phyloP scores from a whole-genome alignment of 306 rosid species.

The Cicer bijugum region DNA sequence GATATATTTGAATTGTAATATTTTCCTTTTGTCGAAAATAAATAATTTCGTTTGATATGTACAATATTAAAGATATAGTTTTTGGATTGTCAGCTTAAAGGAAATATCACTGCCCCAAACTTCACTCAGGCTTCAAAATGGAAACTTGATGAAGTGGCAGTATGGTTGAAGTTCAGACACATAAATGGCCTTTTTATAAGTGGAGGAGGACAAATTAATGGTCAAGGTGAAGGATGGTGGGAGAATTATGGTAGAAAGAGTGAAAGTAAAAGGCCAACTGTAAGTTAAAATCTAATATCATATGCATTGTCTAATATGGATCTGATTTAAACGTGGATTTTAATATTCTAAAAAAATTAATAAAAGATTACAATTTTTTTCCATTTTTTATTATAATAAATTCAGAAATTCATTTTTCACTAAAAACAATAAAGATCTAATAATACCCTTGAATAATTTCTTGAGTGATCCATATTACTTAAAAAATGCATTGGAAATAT shows the following conservation, averaged over 20 bases:
- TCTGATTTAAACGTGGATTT: no score
- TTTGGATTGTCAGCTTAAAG: not conserved
- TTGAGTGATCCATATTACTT: no score
- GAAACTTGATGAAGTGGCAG: not conserved
- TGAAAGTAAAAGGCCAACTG: slow-evolving; percentile 27
- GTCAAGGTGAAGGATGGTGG: slow-evolving; percentile 67
- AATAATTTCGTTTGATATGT: no score
- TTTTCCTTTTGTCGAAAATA: not conserved
- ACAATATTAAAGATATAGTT: no score
- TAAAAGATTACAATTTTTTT: no score
- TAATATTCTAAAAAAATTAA: no score
- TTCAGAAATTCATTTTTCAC: no score
- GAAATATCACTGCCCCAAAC: not conserved
- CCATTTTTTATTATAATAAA: no score
- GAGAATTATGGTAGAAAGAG: not conserved
- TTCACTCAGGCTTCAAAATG: not conserved
- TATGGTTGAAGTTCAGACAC: not conserved
- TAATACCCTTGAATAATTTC: no score
- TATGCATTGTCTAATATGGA: no score
- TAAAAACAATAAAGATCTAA: no score
- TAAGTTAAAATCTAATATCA: slow-evolving; percentile 14
- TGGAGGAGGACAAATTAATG: slow-evolving; percentile 55
- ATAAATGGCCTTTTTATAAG: slow-evolving; percentile 36
- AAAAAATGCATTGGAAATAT: no score
- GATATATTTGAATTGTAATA: not conserved